Evolutionary conservation across 805 yeast species (phyloP), one percentile per base, ranked within the genome.

Genomic region (Lachancea dasiensis): DNA sequence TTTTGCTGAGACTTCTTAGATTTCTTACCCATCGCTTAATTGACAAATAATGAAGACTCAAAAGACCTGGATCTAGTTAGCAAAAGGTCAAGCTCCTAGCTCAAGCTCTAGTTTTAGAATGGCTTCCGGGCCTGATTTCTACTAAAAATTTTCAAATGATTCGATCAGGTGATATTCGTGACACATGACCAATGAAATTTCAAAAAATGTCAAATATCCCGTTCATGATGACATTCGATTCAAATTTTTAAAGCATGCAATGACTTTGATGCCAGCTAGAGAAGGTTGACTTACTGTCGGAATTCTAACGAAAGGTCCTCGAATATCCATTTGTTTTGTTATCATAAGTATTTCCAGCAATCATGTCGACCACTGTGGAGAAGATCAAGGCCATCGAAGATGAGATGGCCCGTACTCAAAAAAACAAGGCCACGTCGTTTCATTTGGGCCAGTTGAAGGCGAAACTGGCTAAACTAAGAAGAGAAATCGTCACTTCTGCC

Each of bases 381-480:
- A 73, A 82, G 60, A 82, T 83, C 58, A 80, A 83, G 68, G 80
- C 81, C 67, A 84, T 89, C 70, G 97, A 90, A 65, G 92, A 83
- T 66, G 98, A 90, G 72, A 90, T 90, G 98, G 89, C 97, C 68
- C 74, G 74, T 55, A 92, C 99, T 56, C 99, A 92, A 61, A 92
- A 90, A 68, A 92, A 92, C 68, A 92, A 92, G 78, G 95, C 94
- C 58, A 92, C 99, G 3, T 86, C 92, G 49, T 90, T 84, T 68
- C 99, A 92, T 71, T 69, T 92, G 72, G 98, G 99, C 57, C 95
- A 87, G 68, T 71, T 92, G 48, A 92, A 94, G 65, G 98, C 98
- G 39, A 92, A 92, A 58, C 68, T 92, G 40, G 98, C 99, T 38
- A 89, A 90, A 59, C 72, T 92, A 51, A 85, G 95, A 69, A 78